Conservation (phyloP, 2,329 filamentous ascomycete genomes). For the Apiospora koreana region DNA sequence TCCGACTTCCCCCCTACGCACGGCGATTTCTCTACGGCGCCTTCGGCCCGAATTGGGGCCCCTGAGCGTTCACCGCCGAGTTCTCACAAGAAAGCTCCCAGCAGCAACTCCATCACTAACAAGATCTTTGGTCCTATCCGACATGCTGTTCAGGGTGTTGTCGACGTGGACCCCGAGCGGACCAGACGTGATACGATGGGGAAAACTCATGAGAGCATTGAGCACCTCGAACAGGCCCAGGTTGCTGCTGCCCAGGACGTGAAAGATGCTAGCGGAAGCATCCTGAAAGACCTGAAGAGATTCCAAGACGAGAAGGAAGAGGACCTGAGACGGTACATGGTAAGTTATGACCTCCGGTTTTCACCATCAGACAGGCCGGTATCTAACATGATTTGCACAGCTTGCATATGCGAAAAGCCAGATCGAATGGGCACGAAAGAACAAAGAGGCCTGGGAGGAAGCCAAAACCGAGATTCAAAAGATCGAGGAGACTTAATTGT, state of each 20-base stretch:
- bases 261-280: slow-evolving; percentile 85
- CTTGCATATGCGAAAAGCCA: slow-evolving; percentile 91
- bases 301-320: slow-evolving; percentile 97
- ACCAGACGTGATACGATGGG: slow-evolving; percentile 91
- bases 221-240: slow-evolving; percentile 85
- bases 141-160: slow-evolving; percentile 93
- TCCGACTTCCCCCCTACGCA: slow-evolving; percentile 94
- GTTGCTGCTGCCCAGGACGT: slow-evolving; percentile 89
- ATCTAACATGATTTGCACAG: slow-evolving; percentile 46
- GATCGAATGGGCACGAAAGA: slow-evolving; percentile 91
- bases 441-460: slow-evolving; percentile 90
- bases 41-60: slow-evolving; percentile 74
- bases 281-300: slow-evolving; percentile 84
- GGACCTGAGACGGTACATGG: slow-evolving; percentile 93
- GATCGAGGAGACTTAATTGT: slow-evolving; percentile 66
- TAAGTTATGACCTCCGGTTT: slow-evolving; percentile 46
- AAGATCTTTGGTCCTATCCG: slow-evolving; percentile 95
- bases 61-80: slow-evolving; percentile 52
- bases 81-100: slow-evolving; percentile 76
- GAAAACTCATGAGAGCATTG: slow-evolving; percentile 88
- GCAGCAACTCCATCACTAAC: slow-evolving; percentile 86
- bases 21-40: slow-evolving; percentile 66
- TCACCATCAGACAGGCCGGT: slow-evolving; percentile 13
- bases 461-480: slow-evolving; percentile 85
- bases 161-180: slow-evolving; percentile 92